Conservation (phyloP, 805 yeast species). For the Schwanniomyces polymorphus region DNA sequence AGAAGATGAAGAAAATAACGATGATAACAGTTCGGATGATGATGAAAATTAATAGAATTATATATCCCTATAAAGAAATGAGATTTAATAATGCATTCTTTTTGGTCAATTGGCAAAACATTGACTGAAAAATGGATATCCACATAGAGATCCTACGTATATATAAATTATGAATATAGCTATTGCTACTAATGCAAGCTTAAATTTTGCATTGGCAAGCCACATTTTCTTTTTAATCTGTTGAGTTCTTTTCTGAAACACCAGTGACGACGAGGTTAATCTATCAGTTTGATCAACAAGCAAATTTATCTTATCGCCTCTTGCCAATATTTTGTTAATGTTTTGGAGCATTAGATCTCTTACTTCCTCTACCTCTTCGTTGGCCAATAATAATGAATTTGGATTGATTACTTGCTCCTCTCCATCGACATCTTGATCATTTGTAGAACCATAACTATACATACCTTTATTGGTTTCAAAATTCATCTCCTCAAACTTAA, state of each 20-base stretch:
- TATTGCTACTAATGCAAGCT: conserved; percentile 22
- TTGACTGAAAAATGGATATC: neutral
- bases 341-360: conserved; percentile 70
- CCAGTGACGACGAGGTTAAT: conserved; percentile 62
- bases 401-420: conserved; percentile 26
- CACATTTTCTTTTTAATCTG: conserved; percentile 66
- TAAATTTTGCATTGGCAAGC: conserved; percentile 58
- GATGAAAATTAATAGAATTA: conserved; percentile 7
- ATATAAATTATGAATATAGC: conserved; percentile 26
- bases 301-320: conserved; percentile 74
- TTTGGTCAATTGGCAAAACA: neutral
- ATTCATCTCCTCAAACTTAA: conserved; percentile 52
- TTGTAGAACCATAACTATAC: conserved; percentile 34
- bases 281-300: conserved; percentile 79
- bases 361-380: conserved; percentile 63
- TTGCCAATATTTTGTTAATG: conserved; percentile 65
- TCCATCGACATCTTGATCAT: conserved; percentile 12
- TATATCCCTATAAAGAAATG: neutral
- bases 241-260: conserved; percentile 69
- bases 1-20: conserved; percentile 14
- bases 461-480: conserved; percentile 32
- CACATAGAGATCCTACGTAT: neutral
- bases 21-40: conserved; percentile 9
- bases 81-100: neutral
- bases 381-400: conserved; percentile 39